Conservation (phyloP, 2,329 filamentous ascomycete genomes). For the Diaporthe citriasiana region DNA sequence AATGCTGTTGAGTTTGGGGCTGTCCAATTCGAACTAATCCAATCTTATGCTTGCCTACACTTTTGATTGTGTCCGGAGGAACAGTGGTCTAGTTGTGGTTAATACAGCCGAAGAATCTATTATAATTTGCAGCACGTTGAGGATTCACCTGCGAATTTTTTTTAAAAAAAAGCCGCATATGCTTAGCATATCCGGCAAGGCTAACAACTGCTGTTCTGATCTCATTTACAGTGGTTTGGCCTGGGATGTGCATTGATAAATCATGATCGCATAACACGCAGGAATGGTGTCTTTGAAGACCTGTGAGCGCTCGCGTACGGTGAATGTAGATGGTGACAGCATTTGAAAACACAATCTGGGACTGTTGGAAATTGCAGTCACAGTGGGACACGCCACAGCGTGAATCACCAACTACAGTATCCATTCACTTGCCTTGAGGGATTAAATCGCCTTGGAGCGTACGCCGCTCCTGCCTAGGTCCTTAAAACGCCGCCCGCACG, state of each 20-base stretch:
- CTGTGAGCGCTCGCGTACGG: too few species aligned
- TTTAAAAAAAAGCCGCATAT: too few species aligned
- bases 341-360: background rate
- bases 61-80: background rate
- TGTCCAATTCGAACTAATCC: background rate
- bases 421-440: background rate
- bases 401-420: background rate
- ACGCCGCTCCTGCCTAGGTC: background rate
- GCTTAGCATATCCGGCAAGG: too few species aligned
- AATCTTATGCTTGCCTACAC: background rate
- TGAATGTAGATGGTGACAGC: background rate
- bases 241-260: background rate
- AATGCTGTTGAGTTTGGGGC: background rate
- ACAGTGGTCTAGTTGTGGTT: too few species aligned
- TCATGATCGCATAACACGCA: background rate
- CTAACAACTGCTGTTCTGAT: background rate
- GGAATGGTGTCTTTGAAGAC: background rate
- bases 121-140: too few species aligned
- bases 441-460: background rate
- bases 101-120: too few species aligned
- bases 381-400: background rate
- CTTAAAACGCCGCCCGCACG: background rate
- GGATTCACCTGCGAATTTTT: too few species aligned
- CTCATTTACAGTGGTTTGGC: background rate
- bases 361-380: background rate